Base-by-base conservation (phyloP, 108 stramenopile genomes). In the Nitzschia sp. region DNA sequence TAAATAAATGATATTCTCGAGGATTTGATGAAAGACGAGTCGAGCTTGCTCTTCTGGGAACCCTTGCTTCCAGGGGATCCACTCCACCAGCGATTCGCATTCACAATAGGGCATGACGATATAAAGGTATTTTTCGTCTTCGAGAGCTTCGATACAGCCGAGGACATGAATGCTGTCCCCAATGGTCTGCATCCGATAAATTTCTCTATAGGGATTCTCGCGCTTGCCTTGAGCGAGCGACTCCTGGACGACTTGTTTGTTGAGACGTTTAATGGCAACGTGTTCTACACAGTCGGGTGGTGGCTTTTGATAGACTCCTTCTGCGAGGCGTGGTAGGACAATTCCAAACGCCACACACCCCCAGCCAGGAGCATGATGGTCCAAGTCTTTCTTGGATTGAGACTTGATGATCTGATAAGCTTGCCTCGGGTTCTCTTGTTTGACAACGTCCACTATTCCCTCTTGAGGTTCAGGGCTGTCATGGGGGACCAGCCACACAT, bases 51-150 rank as follows among this genome's bases (percentile, higher is more conserved):
- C 48, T 47, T 82, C 81, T 3, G 65, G 31, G 17, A 82, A 64
- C 13, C 60, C 48, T 23, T 34, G 21, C 5, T 46, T 53, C 69
- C 72, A 72, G 8, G 62, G 68, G 34, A 81, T 76, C 29, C 53
- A 54, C 8, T 62, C 74, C 18, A 75, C 82, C 30, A 89, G 55
- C 32, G 68, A 76, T 25, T 85, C 87, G 11, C 81, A 58, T 53
- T 77, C 54, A 46, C 85, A 88, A 31, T 77, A 86, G 9, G 86
- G 85, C 76, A 78, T 83, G 49, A 93, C 62, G 45, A 74, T 82
- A 71, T 91, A 93, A 11, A 91, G 45, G 60, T 74, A 81, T n/a
- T 70, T 59, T 2, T 83, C 85, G 57, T 93, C 92, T 48, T 78
- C 60, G n/a, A 83, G 57, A 15, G 69, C 76, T 42, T 83, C 82